These are phyloP conservation scores for Boletus nobilissimus DNA, from an alignment of 1,284 basidiomycete species.

Conservation along the genomic window DNA sequence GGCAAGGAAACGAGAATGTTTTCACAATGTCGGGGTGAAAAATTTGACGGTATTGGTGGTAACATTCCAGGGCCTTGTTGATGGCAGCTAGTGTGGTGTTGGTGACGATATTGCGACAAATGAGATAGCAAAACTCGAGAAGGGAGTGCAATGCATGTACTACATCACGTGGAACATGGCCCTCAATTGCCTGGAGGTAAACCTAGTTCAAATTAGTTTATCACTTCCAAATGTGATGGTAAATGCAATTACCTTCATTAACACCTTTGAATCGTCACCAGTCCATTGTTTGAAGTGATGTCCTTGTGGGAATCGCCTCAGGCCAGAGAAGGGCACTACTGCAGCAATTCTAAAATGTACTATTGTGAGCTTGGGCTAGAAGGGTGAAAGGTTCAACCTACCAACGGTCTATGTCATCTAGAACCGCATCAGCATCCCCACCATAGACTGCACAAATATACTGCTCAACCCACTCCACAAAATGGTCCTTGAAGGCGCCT, in stretches of 20 bases:
- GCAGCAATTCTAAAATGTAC: background rate
- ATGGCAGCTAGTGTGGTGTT: too few species aligned
- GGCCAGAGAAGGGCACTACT: background rate
- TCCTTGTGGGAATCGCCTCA: constrained; percentile 32
- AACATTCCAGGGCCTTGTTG: too few species aligned
- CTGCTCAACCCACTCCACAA: constrained; percentile 9
- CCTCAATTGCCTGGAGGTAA: too few species aligned
- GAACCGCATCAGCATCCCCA: background rate
- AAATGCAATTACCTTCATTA: constrained; percentile 40
- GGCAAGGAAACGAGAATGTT: too few species aligned
- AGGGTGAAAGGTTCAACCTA: background rate
- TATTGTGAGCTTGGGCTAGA: background rate
- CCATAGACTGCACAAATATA: background rate
- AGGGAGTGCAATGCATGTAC: too few species aligned
- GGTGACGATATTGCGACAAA: too few species aligned
- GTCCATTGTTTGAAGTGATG: constrained; percentile 38
- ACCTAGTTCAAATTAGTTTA: too few species aligned
- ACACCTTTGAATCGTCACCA: constrained; percentile 34
- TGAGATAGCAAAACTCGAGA: too few species aligned
- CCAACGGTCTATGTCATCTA: background rate
- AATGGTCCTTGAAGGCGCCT: constrained; percentile 16
- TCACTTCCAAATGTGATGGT: too few species aligned
- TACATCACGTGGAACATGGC: too few species aligned
- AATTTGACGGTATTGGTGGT: too few species aligned
- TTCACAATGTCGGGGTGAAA: too few species aligned